A percentile compares a stretch with the other conserved stretches of the same genome.
Conservation (phyloP, 1,139 yeast species). For the Nakaseomyces nivariensis region DNA sequence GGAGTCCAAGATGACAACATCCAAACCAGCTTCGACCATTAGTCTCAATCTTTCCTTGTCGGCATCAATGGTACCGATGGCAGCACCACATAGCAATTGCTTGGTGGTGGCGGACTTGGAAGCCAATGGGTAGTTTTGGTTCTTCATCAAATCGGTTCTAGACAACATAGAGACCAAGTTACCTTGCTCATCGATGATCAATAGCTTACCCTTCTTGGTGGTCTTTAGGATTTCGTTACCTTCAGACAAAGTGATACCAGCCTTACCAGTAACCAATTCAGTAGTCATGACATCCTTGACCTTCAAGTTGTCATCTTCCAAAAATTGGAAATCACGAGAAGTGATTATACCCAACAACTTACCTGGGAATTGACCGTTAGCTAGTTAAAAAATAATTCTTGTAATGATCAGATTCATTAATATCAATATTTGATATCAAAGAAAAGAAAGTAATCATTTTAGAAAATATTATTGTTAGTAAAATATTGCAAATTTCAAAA, state of each 20-base stretch:
- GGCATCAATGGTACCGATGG: conserved; percentile 86
- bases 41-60: conserved; percentile 76
- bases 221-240: conserved; percentile 86
- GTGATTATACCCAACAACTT: conserved; percentile 92
- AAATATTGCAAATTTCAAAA: not conserved
- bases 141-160: conserved; percentile 94
- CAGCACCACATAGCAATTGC: conserved; percentile 98
- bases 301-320: conserved; percentile 53
- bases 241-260: conserved; percentile 71
- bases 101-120: conserved; percentile 88
- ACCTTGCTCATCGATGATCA: conserved; percentile 72
- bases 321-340: conserved; percentile 94
- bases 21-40: conserved; percentile 94
- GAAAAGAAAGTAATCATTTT: too few species aligned
- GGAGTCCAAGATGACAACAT: conserved; percentile 90
- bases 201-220: conserved; percentile 96
- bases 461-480: not conserved
- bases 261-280: conserved; percentile 72
- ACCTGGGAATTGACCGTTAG: conserved; percentile 76
- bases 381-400: conserved; percentile 32
- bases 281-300: conserved; percentile 83
- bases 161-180: conserved; percentile 81
- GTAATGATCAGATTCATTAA: too few species aligned
- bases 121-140: conserved; percentile 86
- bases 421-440: too few species aligned